A percentile compares a stretch with the other conserved stretches of the same genome.
phyloP scores from a whole-genome alignment of 2,329 filamentous ascomycete genomes.

The Ophidiomyces ophidiicola region DNA sequence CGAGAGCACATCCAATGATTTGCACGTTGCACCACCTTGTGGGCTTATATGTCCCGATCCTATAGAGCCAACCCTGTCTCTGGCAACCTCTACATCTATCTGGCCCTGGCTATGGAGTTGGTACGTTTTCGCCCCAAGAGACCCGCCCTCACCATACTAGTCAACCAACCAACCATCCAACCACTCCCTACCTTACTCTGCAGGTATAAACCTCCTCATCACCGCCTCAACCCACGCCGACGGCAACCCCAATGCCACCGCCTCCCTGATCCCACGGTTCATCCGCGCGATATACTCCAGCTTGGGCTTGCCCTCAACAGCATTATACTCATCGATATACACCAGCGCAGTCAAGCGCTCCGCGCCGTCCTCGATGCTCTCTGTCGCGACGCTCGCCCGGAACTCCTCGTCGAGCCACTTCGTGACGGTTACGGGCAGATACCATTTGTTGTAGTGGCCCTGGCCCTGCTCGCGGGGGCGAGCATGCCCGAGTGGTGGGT shows the following conservation, averaged over 20 bases:
- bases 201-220: slow-evolving; percentile 29
- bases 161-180: too few relatives aligned
- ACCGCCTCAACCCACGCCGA: slow-evolving; percentile 28
- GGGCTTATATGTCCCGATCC: too few relatives aligned
- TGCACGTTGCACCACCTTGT: too few relatives aligned
- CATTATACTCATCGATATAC: slow-evolving; percentile 33
- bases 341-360: slow-evolving; percentile 24
- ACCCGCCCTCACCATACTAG: too few relatives aligned
- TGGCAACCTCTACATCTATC: too few relatives aligned
- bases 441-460: slow-evolving; percentile 31
- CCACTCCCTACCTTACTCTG: not conserved
- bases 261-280: slow-evolving; percentile 33
- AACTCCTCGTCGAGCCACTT: slow-evolving; percentile 24
- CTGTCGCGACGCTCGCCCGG: not conserved
- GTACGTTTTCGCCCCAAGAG: too few relatives aligned
- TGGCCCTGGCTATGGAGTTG: too few relatives aligned
- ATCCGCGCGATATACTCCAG: slow-evolving; percentile 32
- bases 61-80: too few relatives aligned
- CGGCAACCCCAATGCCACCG: slow-evolving; percentile 26
- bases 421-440: slow-evolving; percentile 22
- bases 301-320: slow-evolving; percentile 24
- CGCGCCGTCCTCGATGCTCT: not conserved
- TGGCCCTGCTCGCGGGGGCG: slow-evolving; percentile 25
- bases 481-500: slow-evolving; percentile 13
- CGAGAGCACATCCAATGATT: too few relatives aligned